These are phyloP conservation scores for Aspergillus sp. DNA, from an alignment of 2,329 filamentous ascomycete species.

Conservation along the genomic window DNA sequence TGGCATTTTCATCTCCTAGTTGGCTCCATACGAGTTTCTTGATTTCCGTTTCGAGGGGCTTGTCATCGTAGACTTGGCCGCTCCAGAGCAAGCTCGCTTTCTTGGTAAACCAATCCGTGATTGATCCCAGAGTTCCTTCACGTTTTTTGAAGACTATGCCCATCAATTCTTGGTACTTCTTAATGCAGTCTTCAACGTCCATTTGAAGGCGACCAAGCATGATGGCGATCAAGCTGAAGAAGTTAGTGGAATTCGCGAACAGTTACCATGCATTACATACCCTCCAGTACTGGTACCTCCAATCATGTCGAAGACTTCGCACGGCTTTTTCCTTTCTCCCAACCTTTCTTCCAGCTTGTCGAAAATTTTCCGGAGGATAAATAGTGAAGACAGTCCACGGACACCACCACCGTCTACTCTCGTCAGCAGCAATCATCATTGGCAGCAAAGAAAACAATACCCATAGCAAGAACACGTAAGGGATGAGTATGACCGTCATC, in stretches of 20 bases:
- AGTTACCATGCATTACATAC: too few relatives aligned
- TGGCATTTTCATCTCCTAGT: not conserved
- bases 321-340: conserved; percentile 30
- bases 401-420: conserved; percentile 74
- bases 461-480: conserved; percentile 2
- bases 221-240: conserved; percentile 61
- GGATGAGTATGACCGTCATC: not conserved
- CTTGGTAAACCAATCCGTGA: not conserved
- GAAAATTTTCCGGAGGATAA: conserved; percentile 89
- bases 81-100: not conserved
- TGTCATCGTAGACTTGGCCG: not conserved
- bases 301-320: conserved; percentile 8
- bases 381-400: conserved; percentile 86
- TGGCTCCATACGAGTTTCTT: not conserved
- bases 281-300: conserved; percentile 84
- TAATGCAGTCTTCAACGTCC: conserved; percentile 60
- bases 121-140: not conserved
- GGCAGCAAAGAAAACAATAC: too few relatives aligned
- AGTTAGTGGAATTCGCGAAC: too few relatives aligned
- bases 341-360: conserved; percentile 64
- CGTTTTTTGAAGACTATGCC: conserved; percentile 1
- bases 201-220: conserved; percentile 81
- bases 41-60: not conserved
- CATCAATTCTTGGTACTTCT: conserved; percentile 22
- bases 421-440: too few relatives aligned